A percentile compares a stretch with the other conserved stretches of the same genome.
phyloP scores from a whole-genome alignment of 768 basidiomycete genomes.

The Rhizopogon sp. region DNA sequence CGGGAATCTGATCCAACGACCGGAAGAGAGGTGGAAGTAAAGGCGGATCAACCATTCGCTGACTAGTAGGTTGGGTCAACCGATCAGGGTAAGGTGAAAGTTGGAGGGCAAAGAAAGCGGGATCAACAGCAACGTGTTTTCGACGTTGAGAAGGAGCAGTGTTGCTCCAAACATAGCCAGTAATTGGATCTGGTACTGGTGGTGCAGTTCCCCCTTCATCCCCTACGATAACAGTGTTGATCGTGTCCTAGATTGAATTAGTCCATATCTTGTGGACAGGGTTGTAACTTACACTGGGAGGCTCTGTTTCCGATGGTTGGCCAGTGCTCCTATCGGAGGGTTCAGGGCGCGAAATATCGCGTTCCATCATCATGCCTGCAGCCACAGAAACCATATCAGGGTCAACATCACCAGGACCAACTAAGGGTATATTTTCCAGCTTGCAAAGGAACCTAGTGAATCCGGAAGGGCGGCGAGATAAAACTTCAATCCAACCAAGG shows the following conservation, averaged over 20 bases:
- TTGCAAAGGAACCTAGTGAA: constrained; percentile 80
- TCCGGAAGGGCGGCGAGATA: constrained; percentile 84
- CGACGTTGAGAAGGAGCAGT: constrained; percentile 85
- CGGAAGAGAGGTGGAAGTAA: constrained; percentile 54
- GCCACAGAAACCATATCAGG: constrained; percentile 72
- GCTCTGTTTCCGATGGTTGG: background rate
- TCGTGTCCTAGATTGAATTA: background rate
- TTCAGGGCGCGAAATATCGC: constrained; percentile 35
- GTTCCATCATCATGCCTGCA: constrained; percentile 69
- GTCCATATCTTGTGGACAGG: background rate
- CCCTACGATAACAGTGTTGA: constrained; percentile 1
- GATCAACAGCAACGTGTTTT: constrained; percentile 81
- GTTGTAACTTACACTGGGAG: background rate
- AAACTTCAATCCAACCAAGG: constrained; percentile 85
- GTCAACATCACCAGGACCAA: constrained; percentile 78
- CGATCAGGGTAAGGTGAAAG: constrained; percentile 69
- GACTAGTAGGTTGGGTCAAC: constrained; percentile 29
- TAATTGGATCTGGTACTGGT: constrained; percentile 63
- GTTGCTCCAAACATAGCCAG: constrained; percentile 85
- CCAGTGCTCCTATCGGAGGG: constrained; percentile 15
- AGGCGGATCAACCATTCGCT: constrained; percentile 49
- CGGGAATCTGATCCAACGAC: constrained; percentile 77
- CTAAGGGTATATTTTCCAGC: constrained; percentile 84
- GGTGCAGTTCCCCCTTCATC: constrained; percentile 9
- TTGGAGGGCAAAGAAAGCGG: constrained; percentile 81